These are phyloP conservation scores for Penicillium vulpinum DNA, from an alignment of 2,329 filamentous ascomycete species.

Conservation along the genomic window DNA sequence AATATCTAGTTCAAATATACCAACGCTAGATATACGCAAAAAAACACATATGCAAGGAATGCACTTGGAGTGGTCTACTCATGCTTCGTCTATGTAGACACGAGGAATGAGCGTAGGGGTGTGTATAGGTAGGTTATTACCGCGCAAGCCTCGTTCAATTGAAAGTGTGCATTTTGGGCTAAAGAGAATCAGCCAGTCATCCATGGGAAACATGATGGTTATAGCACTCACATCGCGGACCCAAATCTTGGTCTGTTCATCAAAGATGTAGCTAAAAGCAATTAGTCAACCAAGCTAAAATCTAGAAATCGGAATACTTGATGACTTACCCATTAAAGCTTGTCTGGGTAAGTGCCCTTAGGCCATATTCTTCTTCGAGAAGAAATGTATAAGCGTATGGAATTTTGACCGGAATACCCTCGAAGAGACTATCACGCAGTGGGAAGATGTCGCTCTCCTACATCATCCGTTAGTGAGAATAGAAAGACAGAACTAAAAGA, in stretches of 20 bases:
- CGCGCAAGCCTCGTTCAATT: constrained; percentile 8
- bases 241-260: constrained; percentile 34
- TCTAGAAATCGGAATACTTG: background rate
- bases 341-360: constrained; percentile 49
- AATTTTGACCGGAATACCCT: constrained; percentile 54
- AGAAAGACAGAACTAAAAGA: background rate
- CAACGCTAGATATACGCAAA: constrained; percentile 14
- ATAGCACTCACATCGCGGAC: constrained; percentile 13
- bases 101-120: constrained; percentile 2
- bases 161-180: constrained; percentile 1
- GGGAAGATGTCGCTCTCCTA: constrained; percentile 57
- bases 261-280: constrained; percentile 36
- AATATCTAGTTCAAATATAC: background rate
- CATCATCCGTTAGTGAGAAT: background rate
- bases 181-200: background rate
- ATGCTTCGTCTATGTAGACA: background rate
- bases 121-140: constrained; percentile 6
- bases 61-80: background rate
- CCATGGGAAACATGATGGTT: background rate
- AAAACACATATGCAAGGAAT: background rate
- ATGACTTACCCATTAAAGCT: constrained; percentile 44
- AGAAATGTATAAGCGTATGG: constrained; percentile 59
- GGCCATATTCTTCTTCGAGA: constrained; percentile 57
- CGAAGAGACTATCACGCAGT: constrained; percentile 55
- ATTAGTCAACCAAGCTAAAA: background rate